Conservation (phyloP, 768 basidiomycete genomes). For the Leccinellum luteum region DNA sequence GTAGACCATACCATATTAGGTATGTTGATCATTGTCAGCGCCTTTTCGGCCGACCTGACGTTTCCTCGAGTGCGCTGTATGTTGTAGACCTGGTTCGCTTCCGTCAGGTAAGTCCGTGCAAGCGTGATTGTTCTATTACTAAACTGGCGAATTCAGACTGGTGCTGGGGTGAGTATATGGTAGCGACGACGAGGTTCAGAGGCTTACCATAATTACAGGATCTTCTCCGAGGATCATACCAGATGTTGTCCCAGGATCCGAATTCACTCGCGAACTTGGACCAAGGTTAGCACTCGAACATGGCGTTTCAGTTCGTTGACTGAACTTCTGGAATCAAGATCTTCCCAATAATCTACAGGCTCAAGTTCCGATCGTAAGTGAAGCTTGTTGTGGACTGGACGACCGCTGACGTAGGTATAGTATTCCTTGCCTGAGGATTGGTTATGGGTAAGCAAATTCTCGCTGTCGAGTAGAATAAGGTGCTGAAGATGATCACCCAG, state of each 20-base stretch:
- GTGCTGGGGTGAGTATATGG: conserved; percentile 49
- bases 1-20: conserved; percentile 94
- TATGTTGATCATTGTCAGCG: conserved; percentile 30
- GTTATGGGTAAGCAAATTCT: conserved; percentile 74
- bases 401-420: conserved; percentile 36
- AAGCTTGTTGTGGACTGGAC: background rate
- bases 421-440: conserved; percentile 89
- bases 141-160: conserved; percentile 36
- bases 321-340: conserved; percentile 45
- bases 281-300: conserved; percentile 55
- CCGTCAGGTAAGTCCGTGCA: conserved; percentile 61
- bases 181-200: background rate
- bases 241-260: conserved; percentile 91
- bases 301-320: background rate
- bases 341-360: conserved; percentile 93
- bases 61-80: conserved; percentile 76
- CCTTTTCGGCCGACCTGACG: conserved; percentile 5
- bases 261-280: conserved; percentile 92
- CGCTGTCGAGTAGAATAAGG: background rate
- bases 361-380: conserved; percentile 87
- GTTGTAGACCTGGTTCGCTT: conserved; percentile 95
- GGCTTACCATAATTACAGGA: conserved; percentile 46
- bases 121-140: background rate
- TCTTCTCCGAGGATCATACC: conserved; percentile 88
- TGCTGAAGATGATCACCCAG: conserved; percentile 36